Evolutionary conservation across 768 basidiomycete genomes (phyloP).

Genomic region (Lactifluus volemus): DNA sequence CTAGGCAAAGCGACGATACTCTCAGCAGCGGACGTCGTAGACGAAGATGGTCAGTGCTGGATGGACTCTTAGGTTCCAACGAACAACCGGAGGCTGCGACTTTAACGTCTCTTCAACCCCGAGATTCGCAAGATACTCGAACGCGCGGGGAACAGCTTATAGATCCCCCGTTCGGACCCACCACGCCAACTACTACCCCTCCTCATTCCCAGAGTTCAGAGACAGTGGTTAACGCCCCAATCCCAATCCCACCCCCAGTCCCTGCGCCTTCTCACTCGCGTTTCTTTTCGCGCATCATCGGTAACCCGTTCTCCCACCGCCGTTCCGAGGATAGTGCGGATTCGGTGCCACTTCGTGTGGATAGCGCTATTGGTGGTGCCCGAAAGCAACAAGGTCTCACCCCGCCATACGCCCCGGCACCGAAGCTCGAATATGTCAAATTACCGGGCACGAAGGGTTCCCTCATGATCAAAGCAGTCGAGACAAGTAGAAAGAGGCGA

Average conservation of each 20-base stretch:
- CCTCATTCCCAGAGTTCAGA: not conserved
- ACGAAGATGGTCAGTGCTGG: slow-evolving; percentile 67
- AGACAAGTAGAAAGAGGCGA: slow-evolving; percentile 84
- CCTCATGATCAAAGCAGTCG: slow-evolving; percentile 75
- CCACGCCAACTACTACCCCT: not conserved
- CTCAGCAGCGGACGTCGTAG: slow-evolving; percentile 36
- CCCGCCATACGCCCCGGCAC: slow-evolving; percentile 53
- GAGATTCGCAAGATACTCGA: slow-evolving; percentile 2
- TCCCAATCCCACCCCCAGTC: slow-evolving; percentile 16
- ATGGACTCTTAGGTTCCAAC: slow-evolving; percentile 33
- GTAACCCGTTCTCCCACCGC: slow-evolving; percentile 50
- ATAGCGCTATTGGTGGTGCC: slow-evolving; percentile 35
- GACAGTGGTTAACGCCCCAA: slow-evolving; percentile 8
- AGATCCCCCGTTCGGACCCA: not conserved
- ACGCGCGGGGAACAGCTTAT: not conserved
- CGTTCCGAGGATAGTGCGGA: slow-evolving; percentile 49
- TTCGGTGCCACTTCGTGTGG: slow-evolving; percentile 25
- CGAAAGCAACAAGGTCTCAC: slow-evolving; percentile 27
- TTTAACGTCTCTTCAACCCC: not conserved
- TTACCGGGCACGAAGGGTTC: slow-evolving; percentile 86
- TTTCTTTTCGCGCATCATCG: slow-evolving; percentile 64
- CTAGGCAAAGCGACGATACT: slow-evolving; percentile 13
- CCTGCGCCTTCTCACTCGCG: slow-evolving; percentile 40
- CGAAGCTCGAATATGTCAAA: slow-evolving; percentile 88
- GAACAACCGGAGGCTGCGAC: slow-evolving; percentile 17